Evolutionary conservation across 768 basidiomycete genomes (phyloP).

Genomic region (Pleurotus citrinopileatus): DNA sequence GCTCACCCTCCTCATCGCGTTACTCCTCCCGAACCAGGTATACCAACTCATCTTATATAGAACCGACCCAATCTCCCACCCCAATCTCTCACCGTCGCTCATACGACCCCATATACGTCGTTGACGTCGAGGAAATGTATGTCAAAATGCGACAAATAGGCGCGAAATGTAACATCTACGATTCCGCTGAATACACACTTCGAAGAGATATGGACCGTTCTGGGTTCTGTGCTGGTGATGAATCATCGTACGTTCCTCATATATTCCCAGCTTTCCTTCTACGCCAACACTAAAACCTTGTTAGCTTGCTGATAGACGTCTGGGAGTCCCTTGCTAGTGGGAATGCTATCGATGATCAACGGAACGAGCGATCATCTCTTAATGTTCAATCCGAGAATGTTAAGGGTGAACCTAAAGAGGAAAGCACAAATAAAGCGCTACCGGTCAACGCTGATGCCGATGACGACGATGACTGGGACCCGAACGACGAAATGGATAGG

Average conservation of each 20-base stretch:
- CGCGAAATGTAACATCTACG: neutral
- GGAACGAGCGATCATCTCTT: too few species aligned
- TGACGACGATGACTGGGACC: neutral
- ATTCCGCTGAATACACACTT: neutral
- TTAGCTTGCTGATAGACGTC: neutral
- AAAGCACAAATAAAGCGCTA: neutral
- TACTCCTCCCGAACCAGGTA: too few species aligned
- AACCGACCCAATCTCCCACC: neutral
- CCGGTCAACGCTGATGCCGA: neutral
- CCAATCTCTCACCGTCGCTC: neutral
- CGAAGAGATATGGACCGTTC: neutral
- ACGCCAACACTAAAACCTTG: neutral
- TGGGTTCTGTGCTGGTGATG: neutral
- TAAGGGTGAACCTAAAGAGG: neutral
- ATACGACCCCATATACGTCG: neutral
- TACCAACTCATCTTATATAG: neutral
- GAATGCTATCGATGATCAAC: neutral
- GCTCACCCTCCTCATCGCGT: too few species aligned
- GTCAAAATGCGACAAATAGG: neutral
- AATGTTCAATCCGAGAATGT: too few species aligned
- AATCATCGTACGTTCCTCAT: neutral
- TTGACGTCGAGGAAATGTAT: conserved; percentile 3
- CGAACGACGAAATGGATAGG: neutral
- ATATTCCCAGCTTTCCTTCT: neutral
- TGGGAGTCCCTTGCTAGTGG: neutral